Evolutionary conservation across 805 yeast genomes (phyloP), one percentile per base, ranked within the genome.

Genomic region (Ogataea pilisensis): DNA sequence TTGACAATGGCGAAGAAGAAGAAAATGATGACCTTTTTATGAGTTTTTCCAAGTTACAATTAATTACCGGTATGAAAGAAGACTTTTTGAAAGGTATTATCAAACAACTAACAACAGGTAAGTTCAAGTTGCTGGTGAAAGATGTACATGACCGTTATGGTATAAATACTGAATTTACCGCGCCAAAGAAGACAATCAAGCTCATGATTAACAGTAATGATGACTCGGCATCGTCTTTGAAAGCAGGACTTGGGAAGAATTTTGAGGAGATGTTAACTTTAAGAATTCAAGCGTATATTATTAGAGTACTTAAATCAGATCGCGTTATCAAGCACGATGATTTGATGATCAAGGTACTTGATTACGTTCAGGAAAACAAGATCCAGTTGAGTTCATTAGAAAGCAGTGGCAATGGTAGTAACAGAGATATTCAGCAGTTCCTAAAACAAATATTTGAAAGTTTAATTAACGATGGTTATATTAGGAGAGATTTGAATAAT

Each of bases 391-490:
- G 26, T n/a, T 31, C 9, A 4, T 21, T 21, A 8, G 34, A 20
- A 21, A 14, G 19, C 14, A 19, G 8, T 13, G 7, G 27, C 2
- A 35, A 25, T 9, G 21, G 25, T 11, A 31, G 35, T 11, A n/a
- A 16, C 14, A 37, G 38, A 16, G 42, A 42, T 19, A 39, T 40
- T 5, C 35, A 40, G 16, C 44, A 41, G 9, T 38, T 42, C 24
- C 26, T 49, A 32, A 70, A 71, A 46, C 34, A 18, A 7, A 51
- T 53, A 19, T 50, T 71, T 13, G 74, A 68, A 39, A 47, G 53
- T 27, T 54, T 72, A 47, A 58, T 72, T 17, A 51, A 49, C 17
- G 57, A 52, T 16, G 75, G 66, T 31, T 69, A 51, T 42, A 34
- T 71, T 13, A 41, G 43, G 31, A 48, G 73, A 31, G 34, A 12